These are phyloP conservation scores for Neonectria sp. DNA, from an alignment of 2,329 filamentous ascomycete species.

Conservation along the genomic window DNA sequence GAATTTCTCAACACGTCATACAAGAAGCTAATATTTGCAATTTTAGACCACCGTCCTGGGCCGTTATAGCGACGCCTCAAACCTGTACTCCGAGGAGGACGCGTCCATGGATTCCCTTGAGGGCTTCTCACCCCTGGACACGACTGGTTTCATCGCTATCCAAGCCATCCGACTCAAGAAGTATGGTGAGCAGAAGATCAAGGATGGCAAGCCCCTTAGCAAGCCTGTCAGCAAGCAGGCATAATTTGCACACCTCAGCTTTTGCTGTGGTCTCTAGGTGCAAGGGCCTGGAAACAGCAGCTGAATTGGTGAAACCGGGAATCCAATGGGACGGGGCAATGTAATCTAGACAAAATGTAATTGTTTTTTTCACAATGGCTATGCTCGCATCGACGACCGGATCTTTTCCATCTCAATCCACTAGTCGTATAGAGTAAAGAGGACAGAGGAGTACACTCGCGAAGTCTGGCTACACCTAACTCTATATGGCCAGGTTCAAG, in stretches of 20 bases:
- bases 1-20: neutral
- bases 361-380: neutral
- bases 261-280: too few species aligned
- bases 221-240: neutral
- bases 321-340: neutral
- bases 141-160: constrained; percentile 72
- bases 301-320: neutral
- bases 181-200: constrained; percentile 37
- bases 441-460: neutral
- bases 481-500: neutral
- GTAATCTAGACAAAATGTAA: neutral
- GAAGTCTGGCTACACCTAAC: neutral
- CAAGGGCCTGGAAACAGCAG: neutral
- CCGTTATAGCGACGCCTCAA: constrained; percentile 56
- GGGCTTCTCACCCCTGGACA: constrained; percentile 59
- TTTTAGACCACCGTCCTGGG: constrained; percentile 51
- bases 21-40: neutral
- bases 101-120: constrained; percentile 64
- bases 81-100: constrained; percentile 63
- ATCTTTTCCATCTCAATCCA: neutral
- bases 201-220: constrained; percentile 32
- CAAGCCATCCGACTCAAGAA: constrained; percentile 75
- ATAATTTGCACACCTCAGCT: too few species aligned
- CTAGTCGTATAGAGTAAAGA: neutral
- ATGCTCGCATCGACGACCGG: too few species aligned